Base-by-base conservation (phyloP, 192 early-diverging fungal species). In the Coemansia sp. region DNA sequence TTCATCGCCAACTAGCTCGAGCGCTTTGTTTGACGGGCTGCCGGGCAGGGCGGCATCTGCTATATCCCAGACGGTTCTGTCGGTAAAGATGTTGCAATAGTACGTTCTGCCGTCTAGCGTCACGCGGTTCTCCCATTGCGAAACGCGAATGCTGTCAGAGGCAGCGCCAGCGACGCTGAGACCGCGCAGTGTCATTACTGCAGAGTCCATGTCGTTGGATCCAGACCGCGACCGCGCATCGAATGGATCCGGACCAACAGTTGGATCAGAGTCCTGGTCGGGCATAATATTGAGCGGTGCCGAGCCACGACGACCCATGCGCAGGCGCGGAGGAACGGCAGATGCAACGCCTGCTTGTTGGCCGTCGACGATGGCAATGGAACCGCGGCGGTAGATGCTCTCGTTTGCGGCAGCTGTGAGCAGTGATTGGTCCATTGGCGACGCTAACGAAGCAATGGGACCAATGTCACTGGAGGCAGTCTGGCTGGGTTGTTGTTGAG, bases 41-140 rank as follows among this genome's bases (percentile, higher is more conserved):
- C 39, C 32, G 19, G 42, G 21, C 9, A 46, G 48, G 9, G 47
- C 51, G 8, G 75, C 82, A 52, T 77, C 73, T 1, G 82, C 68
- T 12, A 89, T 61, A 32, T 39, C 64, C 89, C 89, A 91, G 40
- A 72, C 78, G 6, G 85, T 88, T 61, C 83, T 78, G 70, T 91
- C 89, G 10, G 90, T 90, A 21, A 90, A 75, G 67, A 87, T 85
- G 76, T 91, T 89, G 83, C 86, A 90, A 67, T 78, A 90, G 69
- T 89, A 91, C 13, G 71, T 68, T 15, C 85, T 71, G 3, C 88
- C 85, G 54, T 91, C 90, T 0, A 78, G 70, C 21, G 85, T 81
- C 32, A 66, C 55, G 59, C 87, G 89, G 66, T 80, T 79, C 41
- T 87, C 88, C 90, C 90, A 91, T 61, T 89, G 79, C 19, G 79